Evolutionary conservation across 805 yeast species (phyloP), one percentile per base, ranked within the genome.

Genomic region (Sporopachydermia quercuum): DNA sequence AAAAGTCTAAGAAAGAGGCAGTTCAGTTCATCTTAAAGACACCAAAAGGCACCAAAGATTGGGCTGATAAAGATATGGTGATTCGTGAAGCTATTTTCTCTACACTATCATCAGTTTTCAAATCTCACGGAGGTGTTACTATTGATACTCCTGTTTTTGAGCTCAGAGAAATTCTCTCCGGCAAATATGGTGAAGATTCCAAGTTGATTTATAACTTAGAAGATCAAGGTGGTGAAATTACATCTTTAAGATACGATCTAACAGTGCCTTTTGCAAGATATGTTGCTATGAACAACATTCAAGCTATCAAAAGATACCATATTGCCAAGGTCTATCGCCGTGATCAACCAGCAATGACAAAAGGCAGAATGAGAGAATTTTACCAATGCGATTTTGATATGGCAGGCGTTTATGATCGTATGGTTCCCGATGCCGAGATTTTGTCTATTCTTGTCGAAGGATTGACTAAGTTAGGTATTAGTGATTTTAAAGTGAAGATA

Each of bases 301-400:
- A 84, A 50, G 74, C 68, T 54, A 89, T 91, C 61, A 91, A 91
- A 64, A 73, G 99, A 56, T 91, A 76, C 58, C 99, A 91, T 63
- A 84, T 91, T 47, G 98, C 99, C 50, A 91, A 91, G 60, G 99
- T 91, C 40, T 91, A 91, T 64, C 78, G 99, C 66, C 81, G 99
- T 63, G 99, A 91, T 58, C 99, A 91, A 63, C 99, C 99, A 3
- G 99, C 99, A 5, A 91, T 91, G 98, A 89, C 97, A 39, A 91
- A 91, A 63, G 99, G 99, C 45, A 76, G 99, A 63, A 91, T 91
- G 98, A 82, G 99, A 72, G 99, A 91, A 62, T 91, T 91, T 55
- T 91, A 91, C 61, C 99, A 91, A 65, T 91, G 99, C 68, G 99
- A 91, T 65, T 83, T 91, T 52, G 99, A 91, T 60, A 68, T 91